phyloP scores from a whole-genome alignment of 2,329 filamentous ascomycete species.

The Phyllosticta citriasiana region DNA sequence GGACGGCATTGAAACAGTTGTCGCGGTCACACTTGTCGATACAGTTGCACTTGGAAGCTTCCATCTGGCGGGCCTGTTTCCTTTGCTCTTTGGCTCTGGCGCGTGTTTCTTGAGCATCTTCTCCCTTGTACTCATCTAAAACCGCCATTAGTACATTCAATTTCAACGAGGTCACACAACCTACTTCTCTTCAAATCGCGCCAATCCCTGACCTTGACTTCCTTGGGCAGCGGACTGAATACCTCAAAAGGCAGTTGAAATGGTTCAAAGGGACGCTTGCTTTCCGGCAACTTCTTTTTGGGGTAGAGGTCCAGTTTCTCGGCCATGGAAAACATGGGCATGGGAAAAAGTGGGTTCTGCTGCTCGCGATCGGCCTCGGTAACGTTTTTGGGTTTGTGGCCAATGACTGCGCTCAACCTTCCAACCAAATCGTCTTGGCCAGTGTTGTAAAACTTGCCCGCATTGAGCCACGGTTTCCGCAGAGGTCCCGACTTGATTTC shows the following conservation, averaged over 20 bases:
- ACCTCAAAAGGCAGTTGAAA: conserved; percentile 74
- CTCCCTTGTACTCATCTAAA: conserved; percentile 10
- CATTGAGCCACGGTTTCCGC: conserved; percentile 4
- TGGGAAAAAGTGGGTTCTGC: conserved; percentile 52
- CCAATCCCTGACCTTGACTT: conserved; percentile 90
- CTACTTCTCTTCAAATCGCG: conserved; percentile 62
- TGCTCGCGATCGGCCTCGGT: conserved; percentile 19
- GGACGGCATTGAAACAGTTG: conserved; percentile 86
- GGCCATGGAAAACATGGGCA: conserved; percentile 70
- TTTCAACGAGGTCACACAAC: background rate
- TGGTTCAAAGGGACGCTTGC: conserved; percentile 5
- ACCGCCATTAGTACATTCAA: background rate
- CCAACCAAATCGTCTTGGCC: conserved; percentile 9
- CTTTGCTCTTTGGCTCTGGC: conserved; percentile 39
- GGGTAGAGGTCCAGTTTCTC: conserved; percentile 54
- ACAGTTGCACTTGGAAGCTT: conserved; percentile 55
- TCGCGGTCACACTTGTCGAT: conserved; percentile 50
- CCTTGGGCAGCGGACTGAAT: conserved; percentile 75
- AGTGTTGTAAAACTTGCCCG: conserved; percentile 19
- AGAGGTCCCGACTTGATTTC: conserved; percentile 23
- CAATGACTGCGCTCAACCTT: conserved; percentile 3
- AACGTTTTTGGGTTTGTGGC: conserved; percentile 27
- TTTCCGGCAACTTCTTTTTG: conserved; percentile 7
- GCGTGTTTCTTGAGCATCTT: conserved; percentile 18
- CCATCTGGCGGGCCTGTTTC: conserved; percentile 66